phyloP scores from a whole-genome alignment of 2,329 filamentous ascomycete species.

The Sporothrix schenckii region DNA sequence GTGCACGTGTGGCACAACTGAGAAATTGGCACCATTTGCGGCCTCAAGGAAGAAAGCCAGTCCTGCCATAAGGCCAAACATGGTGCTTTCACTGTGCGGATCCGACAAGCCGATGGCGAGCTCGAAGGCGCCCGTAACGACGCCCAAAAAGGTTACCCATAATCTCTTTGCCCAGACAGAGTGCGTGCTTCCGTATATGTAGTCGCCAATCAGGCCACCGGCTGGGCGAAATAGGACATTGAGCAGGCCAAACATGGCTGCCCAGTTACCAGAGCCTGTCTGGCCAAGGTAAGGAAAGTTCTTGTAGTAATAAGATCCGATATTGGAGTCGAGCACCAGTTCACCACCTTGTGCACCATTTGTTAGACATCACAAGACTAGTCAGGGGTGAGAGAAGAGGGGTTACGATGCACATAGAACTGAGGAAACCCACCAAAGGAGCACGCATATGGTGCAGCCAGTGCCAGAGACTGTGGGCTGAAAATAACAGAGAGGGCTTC shows the following conservation, averaged over 20 bases:
- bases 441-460: background rate
- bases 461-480: background rate
- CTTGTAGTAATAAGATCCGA: conserved; percentile 61
- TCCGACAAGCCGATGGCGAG: conserved; percentile 67
- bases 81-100: conserved; percentile 61
- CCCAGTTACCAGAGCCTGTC: conserved; percentile 62
- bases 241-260: conserved; percentile 74
- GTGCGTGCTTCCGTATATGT: conserved; percentile 44
- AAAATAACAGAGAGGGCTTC: conserved; percentile 1
- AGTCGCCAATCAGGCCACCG: conserved; percentile 61
- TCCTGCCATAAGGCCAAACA: conserved; percentile 76
- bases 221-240: conserved; percentile 69
- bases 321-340: conserved; percentile 63
- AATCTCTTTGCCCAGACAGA: conserved; percentile 53
- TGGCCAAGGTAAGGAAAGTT: conserved; percentile 62
- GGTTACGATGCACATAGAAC: background rate
- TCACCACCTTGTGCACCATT: conserved; percentile 57
- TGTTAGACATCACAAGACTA: conserved; percentile 59
- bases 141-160: conserved; percentile 66
- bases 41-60: conserved; percentile 83
- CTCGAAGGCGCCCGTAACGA: conserved; percentile 61
- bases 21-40: conserved; percentile 83
- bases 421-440: background rate
- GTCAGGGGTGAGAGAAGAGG: conserved; percentile 57
- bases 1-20: conserved; percentile 83